Conservation (phyloP, 2,329 filamentous ascomycete genomes). For the Akanthomyces lecanii region DNA sequence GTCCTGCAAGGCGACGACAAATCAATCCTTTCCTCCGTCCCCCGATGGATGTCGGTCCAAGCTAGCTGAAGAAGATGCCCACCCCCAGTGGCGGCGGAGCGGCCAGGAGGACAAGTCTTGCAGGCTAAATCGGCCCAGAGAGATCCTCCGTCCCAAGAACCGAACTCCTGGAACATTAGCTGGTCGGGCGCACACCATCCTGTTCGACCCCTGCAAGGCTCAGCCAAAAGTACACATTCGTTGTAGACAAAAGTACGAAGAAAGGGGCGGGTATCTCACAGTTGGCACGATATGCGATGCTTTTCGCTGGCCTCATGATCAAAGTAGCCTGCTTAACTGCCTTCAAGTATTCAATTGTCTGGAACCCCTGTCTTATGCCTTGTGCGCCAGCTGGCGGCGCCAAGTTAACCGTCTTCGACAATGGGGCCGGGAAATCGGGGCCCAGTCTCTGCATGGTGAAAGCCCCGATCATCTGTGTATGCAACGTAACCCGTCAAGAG, state of each 20-base stretch:
- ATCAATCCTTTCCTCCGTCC: background rate
- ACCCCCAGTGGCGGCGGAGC: background rate
- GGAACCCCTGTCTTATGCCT: background rate
- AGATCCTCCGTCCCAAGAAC: conserved; percentile 11
- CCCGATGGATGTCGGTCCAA: conserved; percentile 4
- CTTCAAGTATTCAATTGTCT: background rate
- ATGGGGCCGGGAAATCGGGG: background rate
- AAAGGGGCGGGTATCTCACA: background rate
- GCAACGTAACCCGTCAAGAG: background rate
- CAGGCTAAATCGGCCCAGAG: conserved; percentile 7
- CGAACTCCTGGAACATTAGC: conserved; percentile 7
- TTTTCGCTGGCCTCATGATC: background rate
- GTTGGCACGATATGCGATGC: background rate
- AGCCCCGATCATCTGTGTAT: background rate
- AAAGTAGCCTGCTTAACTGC: background rate
- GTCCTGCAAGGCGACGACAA: background rate
- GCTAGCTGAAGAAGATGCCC: background rate
- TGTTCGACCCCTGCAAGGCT: background rate
- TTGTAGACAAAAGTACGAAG: background rate
- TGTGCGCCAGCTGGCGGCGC: background rate
- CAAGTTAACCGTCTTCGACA: background rate
- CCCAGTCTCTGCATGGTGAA: background rate
- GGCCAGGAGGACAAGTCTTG: background rate
- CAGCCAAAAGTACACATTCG: background rate
- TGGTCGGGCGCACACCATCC: background rate